phyloP scores from a whole-genome alignment of 2,329 filamentous ascomycete species.

The Davidsoniella neocaledoniae region DNA sequence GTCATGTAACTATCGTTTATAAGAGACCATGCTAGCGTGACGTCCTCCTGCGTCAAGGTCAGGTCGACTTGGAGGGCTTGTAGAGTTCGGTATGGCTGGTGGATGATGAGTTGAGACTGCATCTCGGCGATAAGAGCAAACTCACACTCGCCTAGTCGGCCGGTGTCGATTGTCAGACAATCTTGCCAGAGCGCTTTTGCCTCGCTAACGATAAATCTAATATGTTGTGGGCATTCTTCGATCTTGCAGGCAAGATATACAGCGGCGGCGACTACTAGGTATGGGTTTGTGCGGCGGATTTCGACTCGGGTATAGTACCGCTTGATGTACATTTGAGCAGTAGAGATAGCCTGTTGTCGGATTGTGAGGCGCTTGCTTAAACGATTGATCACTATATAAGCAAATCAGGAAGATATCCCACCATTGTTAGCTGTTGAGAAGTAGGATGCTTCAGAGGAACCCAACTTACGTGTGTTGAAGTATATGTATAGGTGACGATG shows the following conservation, averaged over 20 bases:
- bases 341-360: slow-evolving; percentile 83
- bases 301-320: slow-evolving; percentile 86
- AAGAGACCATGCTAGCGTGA: slow-evolving; percentile 59
- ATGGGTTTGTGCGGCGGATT: slow-evolving; percentile 82
- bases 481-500: slow-evolving; percentile 73
- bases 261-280: slow-evolving; percentile 80
- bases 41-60: slow-evolving; percentile 59
- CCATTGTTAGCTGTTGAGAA: too few species aligned
- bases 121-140: slow-evolving; percentile 86
- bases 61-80: slow-evolving; percentile 54
- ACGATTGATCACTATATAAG: slow-evolving; percentile 52
- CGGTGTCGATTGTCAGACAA: slow-evolving; percentile 56
- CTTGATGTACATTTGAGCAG: slow-evolving; percentile 86
- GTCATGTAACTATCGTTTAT: slow-evolving; percentile 91
- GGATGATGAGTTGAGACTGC: slow-evolving; percentile 73
- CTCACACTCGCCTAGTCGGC: slow-evolving; percentile 82
- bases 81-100: slow-evolving; percentile 78
- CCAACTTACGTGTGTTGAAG: slow-evolving; percentile 63
- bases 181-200: slow-evolving; percentile 75
- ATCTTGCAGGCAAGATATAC: slow-evolving; percentile 95
- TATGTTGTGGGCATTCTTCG: slow-evolving; percentile 94
- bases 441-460: neutral
- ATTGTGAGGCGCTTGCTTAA: slow-evolving; percentile 71
- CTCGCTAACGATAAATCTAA: slow-evolving; percentile 75
- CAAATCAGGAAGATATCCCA: neutral